Evolutionary conservation across 2,329 filamentous ascomycete genomes (phyloP).

Genomic region (Camillea tinctor): DNA sequence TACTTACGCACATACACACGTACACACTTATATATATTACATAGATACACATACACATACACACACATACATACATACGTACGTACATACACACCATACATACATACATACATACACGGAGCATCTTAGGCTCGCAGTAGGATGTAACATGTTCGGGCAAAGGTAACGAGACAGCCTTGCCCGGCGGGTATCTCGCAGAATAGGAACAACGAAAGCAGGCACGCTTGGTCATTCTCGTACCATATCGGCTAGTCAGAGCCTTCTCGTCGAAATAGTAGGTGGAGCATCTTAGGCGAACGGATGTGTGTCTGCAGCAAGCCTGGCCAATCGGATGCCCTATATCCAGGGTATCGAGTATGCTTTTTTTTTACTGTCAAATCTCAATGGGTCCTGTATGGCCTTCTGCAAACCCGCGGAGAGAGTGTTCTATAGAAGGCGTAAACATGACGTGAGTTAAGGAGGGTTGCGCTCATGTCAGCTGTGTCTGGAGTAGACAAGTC

Average conservation of each 20-base stretch:
- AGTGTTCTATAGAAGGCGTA: not conserved
- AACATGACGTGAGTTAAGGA: not conserved
- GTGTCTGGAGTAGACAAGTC: not conserved
- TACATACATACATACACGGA: not conserved
- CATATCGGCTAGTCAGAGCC: not conserved
- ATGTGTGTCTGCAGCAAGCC: not conserved
- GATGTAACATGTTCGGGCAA: not conserved
- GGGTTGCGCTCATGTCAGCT: not conserved
- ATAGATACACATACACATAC: too few relatives aligned
- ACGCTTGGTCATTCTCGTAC: not conserved
- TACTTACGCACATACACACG: not conserved
- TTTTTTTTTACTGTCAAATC: not conserved
- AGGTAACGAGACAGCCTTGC: not conserved
- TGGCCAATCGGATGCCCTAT: not conserved
- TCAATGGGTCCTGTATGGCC: not conserved
- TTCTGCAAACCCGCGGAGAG: not conserved
- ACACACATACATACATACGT: too few relatives aligned
- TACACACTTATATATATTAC: too few relatives aligned
- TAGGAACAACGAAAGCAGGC: not conserved
- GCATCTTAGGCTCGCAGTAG: not conserved
- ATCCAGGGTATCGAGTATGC: not conserved
- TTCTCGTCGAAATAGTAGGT: not conserved
- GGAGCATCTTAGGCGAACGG: not conserved
- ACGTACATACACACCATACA: too few relatives aligned
- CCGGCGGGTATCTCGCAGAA: not conserved